Evolutionary conservation across 169 alveolate genomes (phyloP).

Genomic region (Plasmodium vinckei): DNA sequence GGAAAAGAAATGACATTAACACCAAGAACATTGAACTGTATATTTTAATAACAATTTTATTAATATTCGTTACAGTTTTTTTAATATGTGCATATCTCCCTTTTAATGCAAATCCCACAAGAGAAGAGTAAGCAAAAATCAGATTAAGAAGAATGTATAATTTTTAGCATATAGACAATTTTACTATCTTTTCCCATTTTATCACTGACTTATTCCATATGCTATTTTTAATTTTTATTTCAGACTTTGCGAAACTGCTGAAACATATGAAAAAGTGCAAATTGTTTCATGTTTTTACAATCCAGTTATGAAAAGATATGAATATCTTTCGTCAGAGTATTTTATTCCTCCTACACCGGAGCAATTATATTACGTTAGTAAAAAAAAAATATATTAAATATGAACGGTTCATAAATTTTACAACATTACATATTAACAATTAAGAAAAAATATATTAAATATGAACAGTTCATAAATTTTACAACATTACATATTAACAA

Average conservation of each 20-base stretch:
- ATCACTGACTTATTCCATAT: too few species aligned
- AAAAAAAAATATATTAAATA: neutral
- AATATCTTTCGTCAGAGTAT: slow-evolving; percentile 11
- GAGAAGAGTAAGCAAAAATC: slow-evolving; percentile 7
- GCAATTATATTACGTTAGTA: slow-evolving; percentile 33
- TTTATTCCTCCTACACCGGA: slow-evolving; percentile 33
- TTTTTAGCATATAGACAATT: too few species aligned
- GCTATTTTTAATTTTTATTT: neutral
- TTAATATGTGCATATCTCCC: slow-evolving; percentile 44
- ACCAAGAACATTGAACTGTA: slow-evolving; percentile 25
- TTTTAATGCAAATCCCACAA: neutral
- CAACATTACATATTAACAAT: neutral
- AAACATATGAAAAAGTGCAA: slow-evolving; percentile 3
- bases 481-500: neutral
- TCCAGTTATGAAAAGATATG: slow-evolving; percentile 55
- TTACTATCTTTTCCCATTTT: too few species aligned
- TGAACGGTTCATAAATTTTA: slow-evolving; percentile 6
- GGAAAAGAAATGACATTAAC: slow-evolving; percentile 31
- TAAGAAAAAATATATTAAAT: neutral
- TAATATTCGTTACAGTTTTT: slow-evolving; percentile 27
- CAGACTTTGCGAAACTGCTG: slow-evolving; percentile 26
- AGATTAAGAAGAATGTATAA: too few species aligned
- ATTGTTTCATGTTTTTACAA: slow-evolving; percentile 51
- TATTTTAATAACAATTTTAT: slow-evolving; percentile 21
- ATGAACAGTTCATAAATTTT: slow-evolving; percentile 1